These are phyloP conservation scores for Ogataea salicorniae DNA, from an alignment of 805 yeast species.

Conservation along the genomic window DNA sequence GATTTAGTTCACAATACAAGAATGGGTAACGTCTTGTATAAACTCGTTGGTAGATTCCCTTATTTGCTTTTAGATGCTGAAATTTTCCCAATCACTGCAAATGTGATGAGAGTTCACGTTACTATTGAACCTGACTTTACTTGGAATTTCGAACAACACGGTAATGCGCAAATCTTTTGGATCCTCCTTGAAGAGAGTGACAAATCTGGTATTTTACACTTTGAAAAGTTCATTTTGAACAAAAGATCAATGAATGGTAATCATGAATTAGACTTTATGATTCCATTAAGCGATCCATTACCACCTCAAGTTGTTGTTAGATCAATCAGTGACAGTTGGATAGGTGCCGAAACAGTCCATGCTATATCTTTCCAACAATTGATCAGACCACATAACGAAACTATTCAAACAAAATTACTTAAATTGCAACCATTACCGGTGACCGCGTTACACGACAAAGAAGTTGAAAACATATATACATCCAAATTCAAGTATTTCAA, in stretches of 20 bases:
- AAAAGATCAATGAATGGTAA: conserved; percentile 46
- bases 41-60: conserved; percentile 69
- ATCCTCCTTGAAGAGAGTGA: conserved; percentile 85
- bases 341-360: conserved; percentile 73
- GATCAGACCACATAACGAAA: conserved; percentile 82
- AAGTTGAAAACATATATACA: conserved; percentile 64
- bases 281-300: conserved; percentile 83
- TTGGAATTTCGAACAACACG: conserved; percentile 83
- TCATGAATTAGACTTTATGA: conserved; percentile 86
- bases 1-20: conserved; percentile 80
- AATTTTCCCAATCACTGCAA: conserved; percentile 81
- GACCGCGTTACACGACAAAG: conserved; percentile 65
- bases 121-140: conserved; percentile 67
- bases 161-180: conserved; percentile 86
- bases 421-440: conserved; percentile 83
- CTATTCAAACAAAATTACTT: conserved; percentile 74
- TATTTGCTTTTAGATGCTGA: conserved; percentile 68
- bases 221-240: conserved; percentile 71
- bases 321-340: conserved; percentile 81
- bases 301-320: conserved; percentile 84
- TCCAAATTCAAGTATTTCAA: conserved; percentile 78
- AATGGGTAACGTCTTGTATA: conserved; percentile 61
- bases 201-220: conserved; percentile 66
- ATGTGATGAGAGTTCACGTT: conserved; percentile 78
- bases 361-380: conserved; percentile 86